Evolutionary conservation across 2,329 filamentous ascomycete genomes (phyloP), one percentile per base, ranked within the genome.

Genomic region (Stagonosporopsis chrysanthemi): DNA sequence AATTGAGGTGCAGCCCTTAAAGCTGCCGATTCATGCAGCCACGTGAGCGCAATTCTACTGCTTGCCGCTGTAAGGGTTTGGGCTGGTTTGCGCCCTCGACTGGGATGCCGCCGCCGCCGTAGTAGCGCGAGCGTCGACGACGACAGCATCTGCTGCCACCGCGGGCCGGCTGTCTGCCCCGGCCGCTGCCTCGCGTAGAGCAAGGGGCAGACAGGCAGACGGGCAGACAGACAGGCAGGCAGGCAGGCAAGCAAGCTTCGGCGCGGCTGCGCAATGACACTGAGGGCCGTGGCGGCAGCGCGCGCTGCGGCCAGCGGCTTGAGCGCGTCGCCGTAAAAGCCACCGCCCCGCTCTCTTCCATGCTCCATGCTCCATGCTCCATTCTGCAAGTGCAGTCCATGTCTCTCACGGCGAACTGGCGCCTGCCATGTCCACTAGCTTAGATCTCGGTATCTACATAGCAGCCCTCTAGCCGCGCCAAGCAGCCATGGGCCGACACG

Each of bases 371-470:
- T 31, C 29, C 29, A 31, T 31, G 29, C 12, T 12, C 12, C 29
- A 31, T 11, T 24, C 35, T 45, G 24, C 49, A 9, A 31, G 29
- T 39, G 49, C 40, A 22, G 36, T 15, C 12, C 31, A 39, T 43
- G 46, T 56, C 53, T 51, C 53, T 52, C 42, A n/a, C 42, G 42
- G 47, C 36, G 55, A 70, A 67, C 64, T 64, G 65, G 64, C 64
- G 66, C 54, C 62, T 59, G 56, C 54, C 62, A 72, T 69, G 46
- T 66, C 68, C 64, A 56, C 63, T 61, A 61, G 62, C 67, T 63
- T 58, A 64, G 57, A 68, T 61, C 62, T 56, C 52, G 57, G 64
- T 62, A 60, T 59, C 55, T 59, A 19, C 19, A 19, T 19, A 56
- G 54, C 60, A 39, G 36, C 36, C 36, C 36, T 12, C 12, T 39